phyloP scores from a whole-genome alignment of 768 basidiomycete species.

The Amanita jacksonii region DNA sequence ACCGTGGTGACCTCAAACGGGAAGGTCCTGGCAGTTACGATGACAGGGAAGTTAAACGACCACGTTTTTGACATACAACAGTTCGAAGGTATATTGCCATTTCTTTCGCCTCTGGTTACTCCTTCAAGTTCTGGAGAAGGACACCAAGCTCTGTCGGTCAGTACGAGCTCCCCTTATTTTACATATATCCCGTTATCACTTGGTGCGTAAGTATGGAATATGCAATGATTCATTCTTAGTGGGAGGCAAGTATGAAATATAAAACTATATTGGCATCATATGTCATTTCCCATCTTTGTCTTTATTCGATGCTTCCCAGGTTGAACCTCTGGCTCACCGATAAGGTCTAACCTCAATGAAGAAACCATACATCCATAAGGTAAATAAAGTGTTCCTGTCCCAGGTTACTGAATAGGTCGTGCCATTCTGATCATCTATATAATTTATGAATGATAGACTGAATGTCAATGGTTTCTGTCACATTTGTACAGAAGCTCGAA shows the following conservation, averaged over 20 bases:
- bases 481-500: constrained; percentile 23
- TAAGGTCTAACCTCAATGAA: too few relatives aligned
- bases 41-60: constrained; percentile 74
- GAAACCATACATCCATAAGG: too few relatives aligned
- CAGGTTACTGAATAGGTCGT: too few relatives aligned
- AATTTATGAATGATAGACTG: too few relatives aligned
- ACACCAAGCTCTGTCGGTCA: constrained; percentile 1
- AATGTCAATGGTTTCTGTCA: not conserved
- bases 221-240: not conserved
- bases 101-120: constrained; percentile 4
- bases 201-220: constrained; percentile 8
- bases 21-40: constrained; percentile 71
- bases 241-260: constrained; percentile 7
- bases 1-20: constrained; percentile 69
- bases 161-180: constrained; percentile 1
- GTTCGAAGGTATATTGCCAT: constrained; percentile 7
- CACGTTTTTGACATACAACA: constrained; percentile 50
- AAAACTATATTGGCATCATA: too few relatives aligned
- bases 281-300: too few relatives aligned
- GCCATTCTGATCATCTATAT: too few relatives aligned
- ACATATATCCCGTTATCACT: constrained; percentile 3
- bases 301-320: too few relatives aligned
- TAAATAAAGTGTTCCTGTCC: too few relatives aligned
- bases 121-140: constrained; percentile 5
- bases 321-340: too few relatives aligned